Evolutionary conservation across 176 grass and related monocot genomes (phyloP).

Genomic region (Areca catechu): DNA sequence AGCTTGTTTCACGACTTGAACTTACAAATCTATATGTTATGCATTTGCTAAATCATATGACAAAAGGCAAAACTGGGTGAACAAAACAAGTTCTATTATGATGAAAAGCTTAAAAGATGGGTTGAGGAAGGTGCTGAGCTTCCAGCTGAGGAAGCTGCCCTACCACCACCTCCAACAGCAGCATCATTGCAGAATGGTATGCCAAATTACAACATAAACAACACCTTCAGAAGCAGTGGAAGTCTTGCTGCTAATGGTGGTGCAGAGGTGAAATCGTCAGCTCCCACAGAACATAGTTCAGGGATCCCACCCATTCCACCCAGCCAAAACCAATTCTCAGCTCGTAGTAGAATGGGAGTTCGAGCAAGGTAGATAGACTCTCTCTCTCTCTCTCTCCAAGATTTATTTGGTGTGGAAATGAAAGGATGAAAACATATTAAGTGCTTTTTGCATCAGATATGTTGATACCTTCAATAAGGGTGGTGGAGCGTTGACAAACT

Average conservation of each 20-base stretch:
- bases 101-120: constrained; percentile 87
- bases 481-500: constrained; percentile 28
- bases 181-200: constrained; percentile 59
- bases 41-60: too few species aligned
- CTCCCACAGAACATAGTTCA: constrained; percentile 31
- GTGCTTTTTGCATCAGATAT: constrained; percentile 37
- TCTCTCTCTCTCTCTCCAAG: too few species aligned
- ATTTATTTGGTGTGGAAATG: neutral
- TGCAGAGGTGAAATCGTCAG: constrained; percentile 25
- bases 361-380: constrained; percentile 50
- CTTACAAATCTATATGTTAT: too few species aligned
- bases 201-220: constrained; percentile 51
- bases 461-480: constrained; percentile 97
- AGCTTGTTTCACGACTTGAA: too few species aligned
- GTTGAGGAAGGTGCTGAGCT: constrained; percentile 83
- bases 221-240: constrained; percentile 19
- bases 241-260: constrained; percentile 36
- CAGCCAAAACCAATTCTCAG: constrained; percentile 90
- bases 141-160: constrained; percentile 55
- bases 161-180: constrained; percentile 73
- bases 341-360: constrained; percentile 68
- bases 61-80: constrained; percentile 85
- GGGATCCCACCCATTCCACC: constrained; percentile 77
- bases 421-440: constrained; percentile 8
- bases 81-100: constrained; percentile 93